Base-by-base conservation (phyloP, 2,329 filamentous ascomycete species). In the Sporothrix brunneoviolacea region DNA sequence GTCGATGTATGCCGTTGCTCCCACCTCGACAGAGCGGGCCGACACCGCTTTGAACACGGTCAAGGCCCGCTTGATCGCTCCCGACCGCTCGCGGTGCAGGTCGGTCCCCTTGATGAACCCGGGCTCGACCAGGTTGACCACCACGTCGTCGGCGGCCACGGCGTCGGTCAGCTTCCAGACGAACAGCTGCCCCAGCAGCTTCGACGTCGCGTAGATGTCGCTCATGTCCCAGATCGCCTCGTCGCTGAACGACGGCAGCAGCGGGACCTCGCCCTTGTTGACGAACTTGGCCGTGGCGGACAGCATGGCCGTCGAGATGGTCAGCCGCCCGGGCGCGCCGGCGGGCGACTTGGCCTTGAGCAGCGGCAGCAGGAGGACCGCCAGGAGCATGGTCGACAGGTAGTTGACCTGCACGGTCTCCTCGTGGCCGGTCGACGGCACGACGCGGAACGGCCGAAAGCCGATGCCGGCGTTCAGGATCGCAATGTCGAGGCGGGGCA, bases 101-200 rank as follows among this genome's bases (percentile, higher is more conserved):
- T 21, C 57, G 0, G 76, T 77, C 3, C 70, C 72, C 32, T 63
- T 67, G 8, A 68, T 62, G 39, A 67, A 62, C 0, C 70, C 74
- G 1, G 75, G 75, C 18, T 74, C 72, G 1, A 69, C 71, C 2
- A 74, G 53, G 47, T 76, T 77, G 36, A 77, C 60, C 8, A 71
- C 54, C 0, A 74, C 67, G 32, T 73, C 66, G 2, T 72, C 64
- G 0, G 67, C 54, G 1, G 61, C 62, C 0, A 74, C 63, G 18
- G 63, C 61, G 15, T 70, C 65, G 5, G 57, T 59, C 0, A 74
- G 55, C 46, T 68, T 67, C 54, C 57, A 56, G 3, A 64, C 56
- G 57, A 69, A 70, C 27, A 69, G 57, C 22, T 66, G 63, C 3
- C 58, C 57, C 0, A 71, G 57, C 0, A 61, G 59, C 49, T 70